Base-by-base conservation (phyloP, 768 basidiomycete genomes). In the Coprinellus micaceus region DNA sequence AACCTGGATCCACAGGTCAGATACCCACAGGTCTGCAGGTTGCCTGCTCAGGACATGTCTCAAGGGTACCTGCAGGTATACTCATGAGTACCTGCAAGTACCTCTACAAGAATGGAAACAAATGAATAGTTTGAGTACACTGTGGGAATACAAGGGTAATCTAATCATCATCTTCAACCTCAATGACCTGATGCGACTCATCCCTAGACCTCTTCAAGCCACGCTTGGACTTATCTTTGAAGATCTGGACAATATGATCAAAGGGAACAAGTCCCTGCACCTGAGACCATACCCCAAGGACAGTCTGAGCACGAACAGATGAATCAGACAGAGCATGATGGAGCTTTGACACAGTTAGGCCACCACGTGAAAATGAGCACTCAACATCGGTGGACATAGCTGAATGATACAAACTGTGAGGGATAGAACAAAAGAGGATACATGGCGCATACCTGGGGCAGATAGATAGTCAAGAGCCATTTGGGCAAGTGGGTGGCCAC, bases 351-450 rank as follows among this genome's bases (percentile, higher is more conserved):
- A 69, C 65, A 1, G 62, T 65, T 0, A 72, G 61, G 3, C 66
- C 65, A 29, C 70, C 66, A 10, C 53, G 48, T 7, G 65, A 70
- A 56, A 72, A 70, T 2, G 65, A 61, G 9, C 61, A 58, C 51
- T 72, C 67, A 36, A 67, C 66, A 53, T 69, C 64, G 17, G 64
- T 66, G 3, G 69, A 70, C 0, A 56, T 64, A 0, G 65, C 69
- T 71, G 17, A 37, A 58, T 10, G 44, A 46, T 36, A 26, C 50
- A 41, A 50, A 17, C 48, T 41, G 11, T 50, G 56, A 4, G 40
- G 53, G 4, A 59, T 43, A 39, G 58, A 62, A 29, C 54, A 28
- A 53, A 64, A 5, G 21, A 6, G 24, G 45, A 30, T 2, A 59
- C 44, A 41, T 0, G 1, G 46, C 2, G 21, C 26, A 19, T 28